Conservation (phyloP, 495 filamentous ascomycete genomes). For the Lophiostoma macrostomum region DNA sequence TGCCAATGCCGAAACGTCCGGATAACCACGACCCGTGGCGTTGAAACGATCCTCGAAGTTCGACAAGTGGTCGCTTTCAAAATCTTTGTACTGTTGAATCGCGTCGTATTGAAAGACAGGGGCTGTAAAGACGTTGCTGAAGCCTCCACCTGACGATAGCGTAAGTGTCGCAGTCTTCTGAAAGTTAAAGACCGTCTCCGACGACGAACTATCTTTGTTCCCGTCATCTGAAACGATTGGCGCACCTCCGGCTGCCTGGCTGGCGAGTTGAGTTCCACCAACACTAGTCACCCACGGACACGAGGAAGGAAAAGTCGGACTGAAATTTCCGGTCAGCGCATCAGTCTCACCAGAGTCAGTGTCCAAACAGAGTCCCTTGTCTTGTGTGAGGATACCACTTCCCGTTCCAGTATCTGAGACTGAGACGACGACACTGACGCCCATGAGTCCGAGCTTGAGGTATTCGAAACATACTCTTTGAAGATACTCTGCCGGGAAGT, state of each 20-base stretch:
- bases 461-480: slow-evolving; percentile 52
- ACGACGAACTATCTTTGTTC: slow-evolving; percentile 22
- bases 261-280: slow-evolving; percentile 45
- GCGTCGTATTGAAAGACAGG: slow-evolving; percentile 43
- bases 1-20: slow-evolving; percentile 69
- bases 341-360: not conserved
- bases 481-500: slow-evolving; percentile 23
- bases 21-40: slow-evolving; percentile 58
- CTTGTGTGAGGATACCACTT: not conserved
- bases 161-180: not conserved
- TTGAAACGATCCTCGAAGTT: slow-evolving; percentile 44
- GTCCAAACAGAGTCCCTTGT: not conserved
- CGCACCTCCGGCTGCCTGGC: slow-evolving; percentile 26
- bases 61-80: slow-evolving; percentile 20
- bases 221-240: not conserved
- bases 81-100: slow-evolving; percentile 34
- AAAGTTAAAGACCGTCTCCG: too few relatives aligned
- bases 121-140: slow-evolving; percentile 45
- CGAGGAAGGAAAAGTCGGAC: slow-evolving; percentile 41
- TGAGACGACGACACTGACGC: slow-evolving; percentile 42
- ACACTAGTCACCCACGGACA: slow-evolving; percentile 50
- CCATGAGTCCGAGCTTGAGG: slow-evolving; percentile 49
- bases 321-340: slow-evolving; percentile 38
- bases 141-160: slow-evolving; percentile 49
- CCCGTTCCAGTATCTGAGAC: slow-evolving; percentile 48